Base-by-base conservation (phyloP, 495 filamentous ascomycete species). In the Clohesyomyces aquaticus region DNA sequence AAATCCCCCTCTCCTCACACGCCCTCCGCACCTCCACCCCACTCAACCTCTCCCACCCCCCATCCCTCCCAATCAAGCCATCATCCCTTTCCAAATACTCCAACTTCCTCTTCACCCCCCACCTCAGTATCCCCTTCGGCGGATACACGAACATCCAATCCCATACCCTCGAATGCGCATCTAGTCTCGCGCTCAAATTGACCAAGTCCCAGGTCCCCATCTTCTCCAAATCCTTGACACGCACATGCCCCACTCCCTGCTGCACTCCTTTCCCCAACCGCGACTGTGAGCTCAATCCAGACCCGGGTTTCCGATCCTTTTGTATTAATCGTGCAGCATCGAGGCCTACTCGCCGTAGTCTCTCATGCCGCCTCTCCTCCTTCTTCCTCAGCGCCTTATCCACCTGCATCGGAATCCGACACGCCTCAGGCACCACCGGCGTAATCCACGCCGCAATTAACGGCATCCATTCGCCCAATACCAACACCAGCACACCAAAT, bases 391-490 rank as follows among this genome's bases (percentile, higher is more conserved):
- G 75, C 38, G 89, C 80, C n/a, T 80, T 79, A 14, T 77, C 76
- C 0, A 88, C 69, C 75, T 97, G 93, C 41, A 69, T 72, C 0
- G 94, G 94, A 10, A 96, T 85, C 1, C 91, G 83, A 71, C 93
- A 96, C 0, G 90, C 88, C 57, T 79, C 82, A 0, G 93, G 93
- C 14, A 94, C 88, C 32, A 91, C 74, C 8, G 78, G 77, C 4
- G 84, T 84, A 18, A 93, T 75, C n/a, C 89, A 77, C 4, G 88
- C 73, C 38, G 72, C 74, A 6, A 94, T 72, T 1, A 97, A 64
- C 0, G 93, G 91, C 6, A 91, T 90, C 72, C 94, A 86, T 71
- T 97, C 93, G 2, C 91, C 94, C 71, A 87, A 91, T 38, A 95
- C 46, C 0, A 92, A 55, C 1, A 96, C 79, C 2, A 96, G 71